Percentiles rank a stretch among this genome's conserved stretches.
phyloP scores from a whole-genome alignment of 805 yeast genomes.

The Candida pseudofarinosa region DNA sequence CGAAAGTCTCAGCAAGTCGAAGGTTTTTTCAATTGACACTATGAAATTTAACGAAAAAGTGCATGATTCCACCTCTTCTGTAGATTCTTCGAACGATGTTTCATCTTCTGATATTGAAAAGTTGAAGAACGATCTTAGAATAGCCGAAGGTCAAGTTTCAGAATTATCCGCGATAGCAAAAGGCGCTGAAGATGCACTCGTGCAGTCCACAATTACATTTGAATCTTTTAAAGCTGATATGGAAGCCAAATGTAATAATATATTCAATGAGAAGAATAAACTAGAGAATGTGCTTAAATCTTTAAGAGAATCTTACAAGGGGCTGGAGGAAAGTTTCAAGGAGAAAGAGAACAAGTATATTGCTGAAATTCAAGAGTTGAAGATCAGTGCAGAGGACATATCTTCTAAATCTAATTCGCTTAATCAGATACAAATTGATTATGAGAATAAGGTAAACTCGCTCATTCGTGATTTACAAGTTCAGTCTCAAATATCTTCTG shows the following conservation, averaged over 20 bases:
- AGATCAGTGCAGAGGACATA: conserved; percentile 17
- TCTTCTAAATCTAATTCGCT: conserved; percentile 29
- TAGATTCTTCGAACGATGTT: conserved; percentile 1
- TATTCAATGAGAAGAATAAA: conserved; percentile 22
- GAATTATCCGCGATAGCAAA: conserved; percentile 60
- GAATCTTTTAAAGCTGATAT: conserved; percentile 33
- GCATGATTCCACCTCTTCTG: not conserved
- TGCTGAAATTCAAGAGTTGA: conserved; percentile 24
- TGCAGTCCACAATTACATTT: conserved; percentile 50
- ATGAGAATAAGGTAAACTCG: conserved; percentile 24
- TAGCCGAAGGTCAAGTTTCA: conserved; percentile 54
- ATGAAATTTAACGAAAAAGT: not conserved
- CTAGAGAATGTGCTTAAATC: conserved; percentile 16
- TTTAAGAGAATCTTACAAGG: conserved; percentile 18
- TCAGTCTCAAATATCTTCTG: conserved; percentile 45
- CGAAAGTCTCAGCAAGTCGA: conserved; percentile 2
- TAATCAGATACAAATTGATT: conserved; percentile 29
- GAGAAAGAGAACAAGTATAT: conserved; percentile 15
- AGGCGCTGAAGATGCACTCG: conserved; percentile 64
- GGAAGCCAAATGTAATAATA: conserved; percentile 16
- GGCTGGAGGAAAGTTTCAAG: conserved; percentile 19
- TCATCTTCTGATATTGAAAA: conserved; percentile 38
- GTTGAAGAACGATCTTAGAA: conserved; percentile 50
- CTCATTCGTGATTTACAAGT: conserved; percentile 27
- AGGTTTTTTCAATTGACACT: conserved; percentile 2